phyloP scores from a whole-genome alignment of 1,284 basidiomycete species.

The Coniophora puteana region DNA sequence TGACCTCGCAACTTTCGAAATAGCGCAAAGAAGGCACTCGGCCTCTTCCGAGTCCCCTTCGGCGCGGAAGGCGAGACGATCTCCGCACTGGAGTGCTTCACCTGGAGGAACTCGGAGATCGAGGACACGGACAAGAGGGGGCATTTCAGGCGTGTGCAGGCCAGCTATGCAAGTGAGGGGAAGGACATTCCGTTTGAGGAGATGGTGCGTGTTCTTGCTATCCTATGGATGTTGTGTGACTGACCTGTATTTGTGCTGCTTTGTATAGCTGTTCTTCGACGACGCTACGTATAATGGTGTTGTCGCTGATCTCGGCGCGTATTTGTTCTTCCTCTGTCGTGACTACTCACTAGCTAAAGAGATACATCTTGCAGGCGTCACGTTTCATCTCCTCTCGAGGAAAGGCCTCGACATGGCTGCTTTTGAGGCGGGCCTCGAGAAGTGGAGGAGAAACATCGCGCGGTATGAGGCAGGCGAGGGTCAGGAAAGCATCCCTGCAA shows the following conservation, averaged over 20 bases:
- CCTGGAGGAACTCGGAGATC: slow-evolving; percentile 81
- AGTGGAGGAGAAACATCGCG: slow-evolving; percentile 57
- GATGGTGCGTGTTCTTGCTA: slow-evolving; percentile 54
- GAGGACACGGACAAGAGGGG: slow-evolving; percentile 84
- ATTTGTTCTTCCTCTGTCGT: background rate
- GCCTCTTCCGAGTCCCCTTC: slow-evolving; percentile 62
- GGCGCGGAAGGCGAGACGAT: slow-evolving; percentile 27
- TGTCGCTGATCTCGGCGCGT: slow-evolving; percentile 47
- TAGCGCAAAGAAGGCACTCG: slow-evolving; percentile 76
- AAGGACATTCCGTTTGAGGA: slow-evolving; percentile 82
- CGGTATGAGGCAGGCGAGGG: slow-evolving; percentile 29
- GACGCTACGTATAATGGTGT: slow-evolving; percentile 78
- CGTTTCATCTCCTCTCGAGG: slow-evolving; percentile 58
- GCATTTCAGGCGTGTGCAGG: slow-evolving; percentile 71
- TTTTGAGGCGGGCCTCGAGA: slow-evolving; percentile 58
- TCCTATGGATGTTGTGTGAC: background rate
- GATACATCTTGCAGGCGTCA: slow-evolving; percentile 50
- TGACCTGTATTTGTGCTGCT: slow-evolving; percentile 1
- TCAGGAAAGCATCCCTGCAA: slow-evolving; percentile 6
- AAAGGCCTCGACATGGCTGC: slow-evolving; percentile 47
- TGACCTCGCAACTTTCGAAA: background rate
- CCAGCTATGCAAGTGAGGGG: too few species aligned
- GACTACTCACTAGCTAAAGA: slow-evolving; percentile 5
- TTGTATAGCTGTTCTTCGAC: slow-evolving; percentile 88
- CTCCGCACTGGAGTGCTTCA: slow-evolving; percentile 65